These are phyloP conservation scores for Curvularia hawaiiensis DNA, from an alignment of 2,329 filamentous ascomycete genomes.

Conservation along the genomic window DNA sequence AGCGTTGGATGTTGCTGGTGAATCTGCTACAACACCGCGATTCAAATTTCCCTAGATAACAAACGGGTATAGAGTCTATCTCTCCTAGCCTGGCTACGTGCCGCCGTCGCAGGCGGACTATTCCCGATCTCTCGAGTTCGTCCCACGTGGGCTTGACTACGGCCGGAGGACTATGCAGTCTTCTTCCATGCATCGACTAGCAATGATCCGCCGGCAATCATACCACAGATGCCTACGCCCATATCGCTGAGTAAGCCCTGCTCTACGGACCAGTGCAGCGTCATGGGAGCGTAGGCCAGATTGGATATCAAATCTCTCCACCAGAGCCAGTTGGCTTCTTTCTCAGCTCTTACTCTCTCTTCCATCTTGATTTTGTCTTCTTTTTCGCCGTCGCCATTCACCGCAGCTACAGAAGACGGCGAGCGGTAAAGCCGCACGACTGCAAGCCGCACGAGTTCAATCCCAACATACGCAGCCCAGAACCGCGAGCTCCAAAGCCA, in stretches of 20 bases:
- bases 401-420: neutral
- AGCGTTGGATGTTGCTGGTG: no score
- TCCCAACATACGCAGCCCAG: constrained; percentile 78
- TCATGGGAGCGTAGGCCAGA: constrained; percentile 79
- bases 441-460: constrained; percentile 72
- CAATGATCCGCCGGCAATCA: constrained; percentile 52
- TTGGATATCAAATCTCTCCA: constrained; percentile 72
- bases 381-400: constrained; percentile 49
- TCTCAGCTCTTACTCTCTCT: constrained; percentile 31
- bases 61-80: neutral
- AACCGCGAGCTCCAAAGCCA: constrained; percentile 76
- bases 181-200: constrained; percentile 54
- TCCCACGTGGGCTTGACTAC: neutral
- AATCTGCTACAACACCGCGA: no score
- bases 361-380: constrained; percentile 53
- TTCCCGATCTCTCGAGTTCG: neutral
- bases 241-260: constrained; percentile 59
- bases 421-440: constrained; percentile 43
- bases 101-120: neutral
- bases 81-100: neutral
- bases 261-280: constrained; percentile 80
- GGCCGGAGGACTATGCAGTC: constrained; percentile 32
- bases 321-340: constrained; percentile 55
- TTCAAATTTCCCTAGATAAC: no score
- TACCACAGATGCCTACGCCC: constrained; percentile 64